Conservation (phyloP, 148 eudicot genomes). For the Suaeda aralocaspica region DNA sequence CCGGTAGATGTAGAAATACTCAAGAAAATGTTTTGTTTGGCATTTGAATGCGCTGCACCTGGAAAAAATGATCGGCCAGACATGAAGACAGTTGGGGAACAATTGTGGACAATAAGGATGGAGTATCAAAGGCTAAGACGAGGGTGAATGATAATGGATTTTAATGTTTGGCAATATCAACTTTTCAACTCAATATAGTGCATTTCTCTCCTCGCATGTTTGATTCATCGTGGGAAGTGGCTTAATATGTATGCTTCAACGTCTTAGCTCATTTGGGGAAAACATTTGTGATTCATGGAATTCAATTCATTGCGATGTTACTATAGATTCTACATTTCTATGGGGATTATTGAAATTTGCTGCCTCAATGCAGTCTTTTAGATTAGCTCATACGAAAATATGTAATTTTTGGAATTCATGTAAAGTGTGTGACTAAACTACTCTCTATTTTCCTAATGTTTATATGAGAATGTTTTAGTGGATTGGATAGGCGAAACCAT, state of each 20-base stretch:
- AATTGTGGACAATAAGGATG: slow-evolving; percentile 80
- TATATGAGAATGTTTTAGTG: neutral
- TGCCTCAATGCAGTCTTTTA: neutral
- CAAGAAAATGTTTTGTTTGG: slow-evolving; percentile 59
- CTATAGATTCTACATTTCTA: neutral
- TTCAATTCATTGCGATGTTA: slow-evolving; percentile 4
- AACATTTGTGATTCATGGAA: slow-evolving; percentile 2
- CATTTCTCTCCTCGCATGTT: slow-evolving; percentile 6
- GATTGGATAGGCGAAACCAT: neutral
- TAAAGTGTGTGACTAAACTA: neutral
- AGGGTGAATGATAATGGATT: slow-evolving; percentile 18
- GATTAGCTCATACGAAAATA: neutral
- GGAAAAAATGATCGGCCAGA: slow-evolving; percentile 78
- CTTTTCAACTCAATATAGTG: neutral
- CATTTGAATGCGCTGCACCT: slow-evolving; percentile 84
- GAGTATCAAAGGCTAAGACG: slow-evolving; percentile 44
- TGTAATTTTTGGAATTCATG: neutral
- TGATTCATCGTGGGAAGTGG: neutral
- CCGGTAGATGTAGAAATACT: slow-evolving; percentile 51
- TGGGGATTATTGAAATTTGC: slow-evolving; percentile 4
- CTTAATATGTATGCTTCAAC: neutral
- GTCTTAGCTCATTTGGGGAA: neutral
- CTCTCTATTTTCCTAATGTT: neutral
- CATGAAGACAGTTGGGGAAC: slow-evolving; percentile 74
- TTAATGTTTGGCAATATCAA: neutral